phyloP scores from a whole-genome alignment of 768 basidiomycete genomes.

The Hericium coralloides region DNA sequence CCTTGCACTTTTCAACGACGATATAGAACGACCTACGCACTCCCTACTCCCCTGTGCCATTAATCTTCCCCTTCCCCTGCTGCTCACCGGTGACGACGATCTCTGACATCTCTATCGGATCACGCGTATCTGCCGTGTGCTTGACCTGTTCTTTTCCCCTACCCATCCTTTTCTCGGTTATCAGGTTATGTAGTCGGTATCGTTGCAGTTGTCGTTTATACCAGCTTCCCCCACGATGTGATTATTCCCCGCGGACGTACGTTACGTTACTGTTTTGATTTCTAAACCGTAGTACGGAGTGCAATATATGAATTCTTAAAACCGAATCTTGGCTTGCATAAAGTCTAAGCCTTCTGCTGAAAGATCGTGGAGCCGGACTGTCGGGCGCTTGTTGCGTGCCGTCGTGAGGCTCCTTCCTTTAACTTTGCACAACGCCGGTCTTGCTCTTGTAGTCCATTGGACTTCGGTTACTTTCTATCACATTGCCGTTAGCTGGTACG shows the following conservation, averaged over 20 bases:
- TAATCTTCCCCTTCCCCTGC: not conserved
- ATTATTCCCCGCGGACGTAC: not conserved
- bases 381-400: no score
- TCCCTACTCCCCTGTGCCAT: not conserved
- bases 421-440: no score
- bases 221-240: not conserved
- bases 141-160: not conserved
- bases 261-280: conserved; percentile 4
- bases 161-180: not conserved
- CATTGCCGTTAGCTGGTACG: no score
- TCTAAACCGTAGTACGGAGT: not conserved
- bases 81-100: no score
- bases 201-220: conserved; percentile 1
- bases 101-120: not conserved
- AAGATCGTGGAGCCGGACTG: no score
- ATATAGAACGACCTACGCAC: not conserved
- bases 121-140: not conserved
- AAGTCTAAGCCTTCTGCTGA: no score
- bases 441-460: no score
- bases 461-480: no score
- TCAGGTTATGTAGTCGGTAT: not conserved
- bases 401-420: no score
- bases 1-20: not conserved
- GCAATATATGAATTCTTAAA: not conserved
- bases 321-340: not conserved